Conservation (phyloP, 2,329 filamentous ascomycete species). For the Dothidotthia symphoricarpi region DNA sequence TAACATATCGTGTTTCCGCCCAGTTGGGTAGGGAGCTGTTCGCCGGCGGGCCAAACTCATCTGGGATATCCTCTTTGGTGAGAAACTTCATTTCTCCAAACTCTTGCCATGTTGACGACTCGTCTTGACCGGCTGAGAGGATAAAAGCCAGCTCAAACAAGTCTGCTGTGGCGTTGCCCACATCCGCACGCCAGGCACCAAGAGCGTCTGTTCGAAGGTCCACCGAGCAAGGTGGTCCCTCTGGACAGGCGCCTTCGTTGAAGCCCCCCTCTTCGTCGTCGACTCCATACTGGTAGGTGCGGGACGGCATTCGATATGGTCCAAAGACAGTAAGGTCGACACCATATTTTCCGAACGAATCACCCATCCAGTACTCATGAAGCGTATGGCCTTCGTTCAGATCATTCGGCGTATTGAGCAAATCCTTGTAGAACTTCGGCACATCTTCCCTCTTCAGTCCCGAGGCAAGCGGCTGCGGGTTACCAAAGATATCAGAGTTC, state of each 20-base stretch:
- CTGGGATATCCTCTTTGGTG: conserved; percentile 49
- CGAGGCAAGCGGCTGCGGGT: conserved; percentile 48
- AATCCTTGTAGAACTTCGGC: conserved; percentile 52
- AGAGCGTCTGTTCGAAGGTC: conserved; percentile 53
- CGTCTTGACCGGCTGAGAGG: conserved; percentile 56
- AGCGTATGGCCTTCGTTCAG: conserved; percentile 54
- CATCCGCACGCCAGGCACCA: conserved; percentile 52
- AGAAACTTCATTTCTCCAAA: conserved; percentile 57
- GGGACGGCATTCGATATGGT: conserved; percentile 50
- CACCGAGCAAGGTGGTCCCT: conserved; percentile 45
- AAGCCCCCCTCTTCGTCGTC: conserved; percentile 46
- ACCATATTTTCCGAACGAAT: conserved; percentile 54
- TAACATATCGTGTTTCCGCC: conserved; percentile 53
- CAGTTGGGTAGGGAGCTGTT: conserved; percentile 47
- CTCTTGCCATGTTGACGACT: conserved; percentile 58
- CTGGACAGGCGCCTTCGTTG: conserved; percentile 52
- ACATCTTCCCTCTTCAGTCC: conserved; percentile 49
- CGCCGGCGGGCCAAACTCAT: conserved; percentile 51
- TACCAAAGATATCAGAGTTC: conserved; percentile 52
- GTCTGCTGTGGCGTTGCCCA: conserved; percentile 51
- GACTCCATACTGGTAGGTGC: conserved; percentile 53
- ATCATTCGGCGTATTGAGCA: conserved; percentile 52
- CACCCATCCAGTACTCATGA: conserved; percentile 60
- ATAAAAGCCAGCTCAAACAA: conserved; percentile 55
- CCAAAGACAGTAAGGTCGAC: conserved; percentile 56